Base-by-base conservation (phyloP, 2,329 filamentous ascomycete species). In the Macrophomina tecta region DNA sequence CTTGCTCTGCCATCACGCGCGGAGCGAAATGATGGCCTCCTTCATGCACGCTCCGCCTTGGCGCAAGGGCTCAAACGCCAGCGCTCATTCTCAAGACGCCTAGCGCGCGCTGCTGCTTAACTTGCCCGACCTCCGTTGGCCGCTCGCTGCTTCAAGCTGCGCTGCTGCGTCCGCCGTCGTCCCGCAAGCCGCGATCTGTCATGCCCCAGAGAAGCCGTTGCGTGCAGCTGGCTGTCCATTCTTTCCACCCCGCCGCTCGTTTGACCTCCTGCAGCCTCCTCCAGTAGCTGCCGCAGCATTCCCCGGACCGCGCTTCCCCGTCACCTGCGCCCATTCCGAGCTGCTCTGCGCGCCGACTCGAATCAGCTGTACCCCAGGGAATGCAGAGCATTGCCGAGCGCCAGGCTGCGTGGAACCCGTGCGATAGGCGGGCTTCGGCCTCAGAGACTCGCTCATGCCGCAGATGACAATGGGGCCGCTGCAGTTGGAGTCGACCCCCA, bases 321-420 rank as follows among this genome's bases (percentile, higher is more conserved):
- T 64, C 61, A 45, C 18, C 61, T 18, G 38, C 61, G 8, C 11
- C 49, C 61, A 64, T 64, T 64, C 61, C 48, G 49, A 45, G 40
- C 18, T 38, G 46, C 42, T 34, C 30, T 18, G 58, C 42, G 42
- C 45, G 32, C 58, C 28, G n/a, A 23, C 38, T n/a, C 46, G 16
- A 64, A 52, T 32, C 18, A 62, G 42, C 42, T 38, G 34, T 16
- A 38, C 36, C 34, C 46, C 62, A 45, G 49, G 63, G 49, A 65
- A 65, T 65, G 63, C 63, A 65, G 63, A 65, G 49, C 49, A 56
- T 52, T 65, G 63, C 51, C 49, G 63, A 40, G n/a, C 51, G 63
- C 63, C 63, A 65, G 52, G 42, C 63, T 65, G 63, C 63, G 46
- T 55, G 48, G 46, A 48, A 32, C 46, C 53, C 46, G 46, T 42